phyloP scores from a whole-genome alignment of 169 alveolate genomes.

The Toxoplasma gondii region DNA sequence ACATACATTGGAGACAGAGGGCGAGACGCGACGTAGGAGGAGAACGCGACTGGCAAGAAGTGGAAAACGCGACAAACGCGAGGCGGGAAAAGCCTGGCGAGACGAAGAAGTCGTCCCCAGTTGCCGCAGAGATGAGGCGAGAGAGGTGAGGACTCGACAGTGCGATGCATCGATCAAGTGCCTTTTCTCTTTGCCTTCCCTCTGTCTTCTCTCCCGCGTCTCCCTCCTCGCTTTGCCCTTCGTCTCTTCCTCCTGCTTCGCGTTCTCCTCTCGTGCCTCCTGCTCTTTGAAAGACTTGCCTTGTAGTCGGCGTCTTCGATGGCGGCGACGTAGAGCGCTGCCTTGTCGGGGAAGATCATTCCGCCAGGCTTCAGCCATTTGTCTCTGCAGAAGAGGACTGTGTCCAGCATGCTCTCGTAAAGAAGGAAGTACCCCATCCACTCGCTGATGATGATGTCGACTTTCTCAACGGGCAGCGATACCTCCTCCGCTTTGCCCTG shows the following conservation, averaged over 20 bases:
- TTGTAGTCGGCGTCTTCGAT: constrained; percentile 97
- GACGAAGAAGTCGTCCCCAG: no score
- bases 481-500: constrained; percentile 97
- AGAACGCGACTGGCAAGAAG: no score
- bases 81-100: no score
- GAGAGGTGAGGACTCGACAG: no score
- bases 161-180: no score
- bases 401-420: constrained; percentile 97
- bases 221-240: background rate
- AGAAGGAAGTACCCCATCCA: constrained; percentile 99
- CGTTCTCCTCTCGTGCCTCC: no score
- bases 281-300: no score
- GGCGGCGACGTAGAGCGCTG: constrained; percentile 94
- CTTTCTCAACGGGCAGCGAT: constrained; percentile 94
- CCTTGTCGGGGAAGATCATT: constrained; percentile 95
- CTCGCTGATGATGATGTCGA: constrained; percentile 97
- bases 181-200: background rate
- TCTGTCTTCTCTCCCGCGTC: background rate
- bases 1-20: background rate
- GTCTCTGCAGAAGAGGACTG: constrained; percentile 96
- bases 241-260: background rate
- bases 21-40: no score
- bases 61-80: no score
- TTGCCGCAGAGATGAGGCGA: no score
- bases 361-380: constrained; percentile 96